Base-by-base conservation (phyloP, 108 stramenopile species). In the Phaeodactylum tricornutum region DNA sequence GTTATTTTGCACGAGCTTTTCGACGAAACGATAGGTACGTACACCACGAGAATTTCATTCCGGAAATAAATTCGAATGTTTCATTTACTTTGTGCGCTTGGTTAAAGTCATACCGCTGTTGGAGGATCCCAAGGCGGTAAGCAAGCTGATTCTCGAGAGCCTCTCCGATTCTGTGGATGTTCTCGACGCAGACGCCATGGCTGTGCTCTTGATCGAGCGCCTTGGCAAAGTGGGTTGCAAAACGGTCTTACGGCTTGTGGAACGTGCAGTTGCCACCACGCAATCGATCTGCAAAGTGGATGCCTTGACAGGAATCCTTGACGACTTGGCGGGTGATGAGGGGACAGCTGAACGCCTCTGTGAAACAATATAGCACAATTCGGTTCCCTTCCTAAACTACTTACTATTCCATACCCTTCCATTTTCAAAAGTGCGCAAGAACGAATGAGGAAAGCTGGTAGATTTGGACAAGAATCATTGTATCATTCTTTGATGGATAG, bases 171-270 rank as follows among this genome's bases (percentile, higher is more conserved):
- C 61, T 15, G 54, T 55, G 19, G 25, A 40, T n/a, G 34, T 64
- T 0, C 61, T 24, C 6, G 57, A 73, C 30, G 51, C 53, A 2
- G 32, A 61, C n/a, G 26, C 51, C 9, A 66, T 81, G 63, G 71
- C 84, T 1, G 37, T 65, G 28, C 15, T 59, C 36, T 65, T 76
- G 7, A 57, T 66, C 21, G 55, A 60, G 8, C 35, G 59, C 2
- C 65, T 79, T 3, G 63, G 62, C 5, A 62, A 46, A 25, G 75
- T 82, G 8, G 73, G 84, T 15, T 74, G 75, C 62, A 87, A 87
- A 47, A 77, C 77, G 14, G 75, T 70, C 15, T 29, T 81, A 17
- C 57, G 80, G 23, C 47, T 81, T 6, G 60, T 74, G 19, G 84
- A 81, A 51, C 75, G 77, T 7, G 64, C 79, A 16, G 53, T 80